A percentile compares a stretch with the other conserved stretches of the same genome.
Evolutionary conservation across 169 alveolate genomes (phyloP).

Genomic region (Cryptosporidium felis): DNA sequence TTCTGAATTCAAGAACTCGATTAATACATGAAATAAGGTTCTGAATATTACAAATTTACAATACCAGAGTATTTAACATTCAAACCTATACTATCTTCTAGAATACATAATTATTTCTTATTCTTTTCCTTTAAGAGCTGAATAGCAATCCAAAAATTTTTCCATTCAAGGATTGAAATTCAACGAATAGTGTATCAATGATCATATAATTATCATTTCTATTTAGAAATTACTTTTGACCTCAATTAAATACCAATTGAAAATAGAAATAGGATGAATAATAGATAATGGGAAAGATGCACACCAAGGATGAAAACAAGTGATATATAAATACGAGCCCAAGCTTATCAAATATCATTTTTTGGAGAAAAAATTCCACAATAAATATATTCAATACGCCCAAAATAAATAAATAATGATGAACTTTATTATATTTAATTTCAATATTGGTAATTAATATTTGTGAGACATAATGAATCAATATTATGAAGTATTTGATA

Average conservation of each 20-base stretch:
- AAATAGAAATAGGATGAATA: constrained; percentile 22
- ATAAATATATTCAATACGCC: background rate
- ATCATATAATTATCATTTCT: too few species aligned
- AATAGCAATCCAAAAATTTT: too few species aligned
- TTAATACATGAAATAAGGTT: too few species aligned
- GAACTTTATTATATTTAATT: background rate
- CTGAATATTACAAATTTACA: too few species aligned
- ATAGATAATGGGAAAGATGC: constrained; percentile 9
- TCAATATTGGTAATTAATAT: background rate
- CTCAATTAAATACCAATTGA: background rate
- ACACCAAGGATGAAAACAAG: constrained; percentile 17
- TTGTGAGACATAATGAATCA: background rate
- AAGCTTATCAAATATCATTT: background rate
- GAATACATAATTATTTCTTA: too few species aligned
- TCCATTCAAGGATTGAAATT: too few species aligned
- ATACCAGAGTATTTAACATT: too few species aligned
- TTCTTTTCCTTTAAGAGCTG: too few species aligned
- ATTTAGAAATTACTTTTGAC: too few species aligned
- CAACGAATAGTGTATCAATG: too few species aligned
- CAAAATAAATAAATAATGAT: background rate
- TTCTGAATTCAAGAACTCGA: too few species aligned
- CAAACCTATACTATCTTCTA: too few species aligned
- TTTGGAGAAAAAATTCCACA: constrained; percentile 29
- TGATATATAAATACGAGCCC: constrained; percentile 21
- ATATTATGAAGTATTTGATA: constrained; percentile 33